Evolutionary conservation across 495 filamentous ascomycete species (phyloP).

Genomic region (Xylaria curta): DNA sequence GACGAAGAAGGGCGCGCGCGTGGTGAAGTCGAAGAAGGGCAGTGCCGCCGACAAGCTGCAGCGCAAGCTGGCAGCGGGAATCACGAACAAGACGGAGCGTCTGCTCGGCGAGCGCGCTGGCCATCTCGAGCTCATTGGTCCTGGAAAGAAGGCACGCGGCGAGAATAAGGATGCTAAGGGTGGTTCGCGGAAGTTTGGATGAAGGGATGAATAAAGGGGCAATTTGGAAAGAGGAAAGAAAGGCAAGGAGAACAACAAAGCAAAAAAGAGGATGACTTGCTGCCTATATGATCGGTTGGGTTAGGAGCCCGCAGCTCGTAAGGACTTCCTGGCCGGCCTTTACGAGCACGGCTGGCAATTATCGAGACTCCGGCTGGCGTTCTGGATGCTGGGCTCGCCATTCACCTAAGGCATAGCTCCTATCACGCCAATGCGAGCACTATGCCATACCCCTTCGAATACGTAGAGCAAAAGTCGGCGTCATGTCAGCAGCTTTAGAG

Average conservation of each 20-base stretch:
- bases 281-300: too few species aligned
- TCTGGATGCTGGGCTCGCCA: too few species aligned
- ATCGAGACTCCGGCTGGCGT: too few species aligned
- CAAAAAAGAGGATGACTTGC: too few species aligned
- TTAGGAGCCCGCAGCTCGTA: too few species aligned
- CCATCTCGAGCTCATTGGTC: conserved; percentile 56
- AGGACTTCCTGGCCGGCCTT: too few species aligned
- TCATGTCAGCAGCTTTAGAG: background rate
- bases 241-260: too few species aligned
- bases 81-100: conserved; percentile 52
- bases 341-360: too few species aligned
- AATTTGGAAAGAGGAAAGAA: background rate
- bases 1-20: conserved; percentile 44
- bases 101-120: conserved; percentile 56
- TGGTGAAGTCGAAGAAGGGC: conserved; percentile 47
- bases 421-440: too few species aligned
- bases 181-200: conserved; percentile 57
- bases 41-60: conserved; percentile 48
- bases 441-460: too few species aligned
- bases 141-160: conserved; percentile 46
- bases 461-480: background rate
- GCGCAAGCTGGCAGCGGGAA: conserved; percentile 49
- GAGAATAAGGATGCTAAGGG: conserved; percentile 44
- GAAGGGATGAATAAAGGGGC: conserved; percentile 24
- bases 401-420: too few species aligned